Conservation (phyloP, 257 asterid genomes). For the Salvia rosmarinus region DNA sequence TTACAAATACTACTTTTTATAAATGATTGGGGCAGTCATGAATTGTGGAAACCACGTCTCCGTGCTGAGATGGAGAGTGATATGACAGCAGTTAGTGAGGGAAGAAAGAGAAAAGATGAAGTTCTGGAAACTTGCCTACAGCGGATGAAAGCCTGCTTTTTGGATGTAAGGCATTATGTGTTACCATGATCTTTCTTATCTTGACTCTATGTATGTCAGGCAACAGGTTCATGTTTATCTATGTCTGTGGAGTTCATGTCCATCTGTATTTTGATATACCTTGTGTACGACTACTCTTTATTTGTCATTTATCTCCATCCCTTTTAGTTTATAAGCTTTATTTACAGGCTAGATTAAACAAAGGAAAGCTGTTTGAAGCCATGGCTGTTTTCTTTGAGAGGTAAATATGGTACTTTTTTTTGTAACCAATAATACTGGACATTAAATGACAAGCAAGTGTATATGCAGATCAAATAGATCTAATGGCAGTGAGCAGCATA, state of each 20-base stretch:
- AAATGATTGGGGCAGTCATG: slow-evolving; percentile 59
- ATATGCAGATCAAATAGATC: slow-evolving; percentile 77
- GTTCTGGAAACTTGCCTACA: slow-evolving; percentile 81
- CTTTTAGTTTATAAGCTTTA: slow-evolving; percentile 19
- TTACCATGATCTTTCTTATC: slow-evolving; percentile 17
- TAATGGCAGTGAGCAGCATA: slow-evolving; percentile 55
- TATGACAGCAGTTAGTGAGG: slow-evolving; percentile 78
- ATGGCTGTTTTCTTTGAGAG: slow-evolving; percentile 92
- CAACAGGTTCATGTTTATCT: slow-evolving; percentile 4
- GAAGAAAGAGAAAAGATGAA: slow-evolving; percentile 77
- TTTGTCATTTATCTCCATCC: slow-evolving; percentile 3
- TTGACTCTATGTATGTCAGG: slow-evolving; percentile 30
- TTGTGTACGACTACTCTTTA: neutral
- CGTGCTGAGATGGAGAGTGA: slow-evolving; percentile 90
- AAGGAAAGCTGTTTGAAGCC: slow-evolving; percentile 73
- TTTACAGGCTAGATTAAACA: slow-evolving; percentile 81
- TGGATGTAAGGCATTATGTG: slow-evolving; percentile 69
- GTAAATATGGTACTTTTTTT: slow-evolving; percentile 42
- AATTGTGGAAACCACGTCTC: slow-evolving; percentile 91
- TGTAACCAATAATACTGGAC: slow-evolving; percentile 4
- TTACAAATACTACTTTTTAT: slow-evolving; percentile 13
- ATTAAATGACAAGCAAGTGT: slow-evolving; percentile 34
- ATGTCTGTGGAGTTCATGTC: slow-evolving; percentile 20
- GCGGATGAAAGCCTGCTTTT: slow-evolving; percentile 85
- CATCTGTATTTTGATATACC: slow-evolving; percentile 2